Conservation (phyloP, 2,329 filamentous ascomycete species). For the Ceratocystis ficicola region DNA sequence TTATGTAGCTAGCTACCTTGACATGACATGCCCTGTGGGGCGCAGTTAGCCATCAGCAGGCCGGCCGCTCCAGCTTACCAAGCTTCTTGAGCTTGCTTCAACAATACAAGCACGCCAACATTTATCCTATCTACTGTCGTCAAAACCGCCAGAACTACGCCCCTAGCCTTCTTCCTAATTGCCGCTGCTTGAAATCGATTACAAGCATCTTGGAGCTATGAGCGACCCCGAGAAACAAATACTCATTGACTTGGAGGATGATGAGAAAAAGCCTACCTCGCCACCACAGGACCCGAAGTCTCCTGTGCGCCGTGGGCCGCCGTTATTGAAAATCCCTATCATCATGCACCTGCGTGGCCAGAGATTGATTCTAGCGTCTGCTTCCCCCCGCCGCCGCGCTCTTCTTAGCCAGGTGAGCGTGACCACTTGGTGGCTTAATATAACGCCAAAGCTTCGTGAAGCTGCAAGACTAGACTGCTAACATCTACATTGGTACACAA, state of each 20-base stretch:
- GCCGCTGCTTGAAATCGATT: not conserved
- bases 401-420: constrained; percentile 56
- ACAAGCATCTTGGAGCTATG: constrained; percentile 10
- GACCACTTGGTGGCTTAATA: not conserved
- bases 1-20: not conserved
- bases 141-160: not conserved
- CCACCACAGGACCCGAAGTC: constrained; percentile 2
- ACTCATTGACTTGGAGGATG: constrained; percentile 19
- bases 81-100: constrained; percentile 1
- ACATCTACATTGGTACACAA: not conserved
- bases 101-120: not conserved
- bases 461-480: not conserved
- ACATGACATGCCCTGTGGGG: constrained; percentile 5
- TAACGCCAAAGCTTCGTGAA: constrained; percentile 1
- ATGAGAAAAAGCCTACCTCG: not conserved
- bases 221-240: constrained; percentile 20
- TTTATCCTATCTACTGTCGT: not conserved
- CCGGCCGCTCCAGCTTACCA: not conserved
- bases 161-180: not conserved
- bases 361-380: constrained; percentile 79
- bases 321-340: constrained; percentile 67
- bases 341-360: constrained; percentile 63
- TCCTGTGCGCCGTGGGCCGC: constrained; percentile 41
- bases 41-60: not conserved
- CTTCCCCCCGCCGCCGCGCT: constrained; percentile 71